These are phyloP conservation scores for Nigrospora sphaerica DNA, from an alignment of 2,329 filamentous ascomycete genomes.

Conservation along the genomic window DNA sequence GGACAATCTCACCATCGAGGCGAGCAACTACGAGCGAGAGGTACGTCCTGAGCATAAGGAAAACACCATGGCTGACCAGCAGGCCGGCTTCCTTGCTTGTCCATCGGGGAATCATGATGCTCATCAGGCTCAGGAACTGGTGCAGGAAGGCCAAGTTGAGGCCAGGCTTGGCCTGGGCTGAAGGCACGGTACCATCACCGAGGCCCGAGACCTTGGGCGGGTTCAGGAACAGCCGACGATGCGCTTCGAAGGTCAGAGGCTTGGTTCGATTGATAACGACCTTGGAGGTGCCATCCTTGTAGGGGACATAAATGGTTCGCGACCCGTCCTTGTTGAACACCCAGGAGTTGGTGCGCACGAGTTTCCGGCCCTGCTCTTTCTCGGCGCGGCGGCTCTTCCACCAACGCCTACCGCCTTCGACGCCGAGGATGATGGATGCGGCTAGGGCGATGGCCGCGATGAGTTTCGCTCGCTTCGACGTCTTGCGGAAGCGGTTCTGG, in stretches of 20 bases:
- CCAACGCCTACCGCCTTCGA: slow-evolving; percentile 72
- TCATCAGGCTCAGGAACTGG: slow-evolving; percentile 91
- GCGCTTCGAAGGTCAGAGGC: slow-evolving; percentile 89
- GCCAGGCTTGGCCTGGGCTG: slow-evolving; percentile 85
- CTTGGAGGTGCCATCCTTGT: slow-evolving; percentile 80
- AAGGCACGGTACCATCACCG: slow-evolving; percentile 68
- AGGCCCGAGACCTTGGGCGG: slow-evolving; percentile 78
- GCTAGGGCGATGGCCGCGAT: slow-evolving; percentile 70
- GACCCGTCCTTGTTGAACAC: slow-evolving; percentile 91
- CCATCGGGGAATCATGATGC: slow-evolving; percentile 96
- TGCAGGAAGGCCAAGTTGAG: slow-evolving; percentile 94
- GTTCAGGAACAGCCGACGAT: slow-evolving; percentile 86
- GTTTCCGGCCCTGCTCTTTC: slow-evolving; percentile 71
- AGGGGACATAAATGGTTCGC: slow-evolving; percentile 89
- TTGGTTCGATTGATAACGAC: slow-evolving; percentile 90
- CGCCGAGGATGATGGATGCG: slow-evolving; percentile 69
- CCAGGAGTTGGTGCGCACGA: slow-evolving; percentile 87
- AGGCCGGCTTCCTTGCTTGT: slow-evolving; percentile 92
- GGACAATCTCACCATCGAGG: slow-evolving; percentile 90
- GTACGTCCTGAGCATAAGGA: slow-evolving; percentile 88
- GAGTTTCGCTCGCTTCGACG: slow-evolving; percentile 65
- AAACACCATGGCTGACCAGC: slow-evolving; percentile 79
- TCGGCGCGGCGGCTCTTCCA: slow-evolving; percentile 70
- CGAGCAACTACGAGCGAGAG: slow-evolving; percentile 88
- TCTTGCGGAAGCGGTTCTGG: slow-evolving; percentile 48